Evolutionary conservation across 305 asterid genomes (phyloP).

Genomic region (Ajuga reptans): DNA sequence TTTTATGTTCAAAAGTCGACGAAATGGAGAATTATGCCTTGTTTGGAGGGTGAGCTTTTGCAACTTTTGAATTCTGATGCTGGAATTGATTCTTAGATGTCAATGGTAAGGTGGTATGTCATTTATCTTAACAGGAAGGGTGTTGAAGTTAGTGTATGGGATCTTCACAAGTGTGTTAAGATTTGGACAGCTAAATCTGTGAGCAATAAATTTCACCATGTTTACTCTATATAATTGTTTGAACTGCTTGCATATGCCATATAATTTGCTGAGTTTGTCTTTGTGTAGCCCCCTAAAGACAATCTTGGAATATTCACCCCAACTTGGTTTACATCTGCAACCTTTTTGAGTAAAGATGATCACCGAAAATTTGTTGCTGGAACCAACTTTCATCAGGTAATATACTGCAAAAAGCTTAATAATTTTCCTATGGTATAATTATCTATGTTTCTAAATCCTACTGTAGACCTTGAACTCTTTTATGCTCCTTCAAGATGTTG

Average conservation of each 20-base stretch:
- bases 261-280: constrained; percentile 21
- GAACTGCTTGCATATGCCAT: background rate
- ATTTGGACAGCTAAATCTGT: constrained; percentile 83
- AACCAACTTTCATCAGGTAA: constrained; percentile 77
- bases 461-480: background rate
- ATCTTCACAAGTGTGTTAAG: constrained; percentile 47
- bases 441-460: background rate
- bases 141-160: constrained; percentile 85
- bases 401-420: background rate
- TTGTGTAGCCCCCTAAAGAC: constrained; percentile 70
- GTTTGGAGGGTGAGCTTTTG: constrained; percentile 78
- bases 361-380: constrained; percentile 86
- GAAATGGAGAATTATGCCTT: constrained; percentile 57
- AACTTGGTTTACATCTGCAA: constrained; percentile 78
- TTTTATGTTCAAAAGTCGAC: constrained; percentile 59
- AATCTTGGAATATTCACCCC: constrained; percentile 81
- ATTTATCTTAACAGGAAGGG: constrained; percentile 51
- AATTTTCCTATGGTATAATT: background rate
- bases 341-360: constrained; percentile 73
- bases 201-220: constrained; percentile 28
- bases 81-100: constrained; percentile 5
- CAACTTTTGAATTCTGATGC: background rate
- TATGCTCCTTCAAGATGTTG: background rate
- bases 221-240: constrained; percentile 3
- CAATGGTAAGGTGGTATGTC: background rate